These are phyloP conservation scores for Trichoderma atroviride DNA, from an alignment of 2,329 filamentous ascomycete genomes.

Conservation along the genomic window DNA sequence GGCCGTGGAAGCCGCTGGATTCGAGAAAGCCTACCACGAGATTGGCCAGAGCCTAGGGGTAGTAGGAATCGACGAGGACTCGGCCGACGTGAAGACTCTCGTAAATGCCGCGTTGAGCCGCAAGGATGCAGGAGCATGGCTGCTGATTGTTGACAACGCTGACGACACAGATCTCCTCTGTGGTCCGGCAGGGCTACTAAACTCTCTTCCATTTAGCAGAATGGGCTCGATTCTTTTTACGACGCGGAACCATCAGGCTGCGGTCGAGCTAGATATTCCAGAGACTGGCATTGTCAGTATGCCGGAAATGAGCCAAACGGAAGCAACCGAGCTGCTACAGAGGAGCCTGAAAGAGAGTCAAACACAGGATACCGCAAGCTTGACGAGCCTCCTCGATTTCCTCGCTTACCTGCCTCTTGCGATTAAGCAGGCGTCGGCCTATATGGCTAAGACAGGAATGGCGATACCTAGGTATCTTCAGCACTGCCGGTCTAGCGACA, in stretches of 20 bases:
- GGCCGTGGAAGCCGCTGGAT: constrained; percentile 33
- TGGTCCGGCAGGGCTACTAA: constrained; percentile 7
- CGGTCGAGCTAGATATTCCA: constrained; percentile 17
- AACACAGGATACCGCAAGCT: constrained; percentile 30
- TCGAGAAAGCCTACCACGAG: constrained; percentile 41
- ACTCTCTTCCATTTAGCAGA: constrained; percentile 23
- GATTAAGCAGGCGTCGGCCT: constrained; percentile 42
- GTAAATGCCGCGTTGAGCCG: constrained; percentile 40
- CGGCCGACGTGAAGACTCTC: constrained; percentile 40
- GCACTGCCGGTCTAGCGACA: constrained; percentile 32
- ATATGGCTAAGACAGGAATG: constrained; percentile 37
- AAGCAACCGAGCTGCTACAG: constrained; percentile 33
- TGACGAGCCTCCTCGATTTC: constrained; percentile 35
- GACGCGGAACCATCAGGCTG: constrained; percentile 24
- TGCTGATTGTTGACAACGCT: constrained; percentile 50
- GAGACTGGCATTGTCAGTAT: constrained; percentile 31
- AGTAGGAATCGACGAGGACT: constrained; percentile 37
- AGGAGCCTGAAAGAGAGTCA: constrained; percentile 29
- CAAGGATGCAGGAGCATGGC: constrained; percentile 38
- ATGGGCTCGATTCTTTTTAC: constrained; percentile 30
- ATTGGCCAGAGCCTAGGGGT: constrained; percentile 39
- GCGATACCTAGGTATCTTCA: constrained; percentile 34
- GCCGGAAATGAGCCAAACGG: constrained; percentile 31
- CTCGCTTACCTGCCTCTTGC: constrained; percentile 41
- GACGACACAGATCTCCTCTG: constrained; percentile 43